Base-by-base conservation (phyloP, 495 filamentous ascomycete species). In the Bombardia bombarda region DNA sequence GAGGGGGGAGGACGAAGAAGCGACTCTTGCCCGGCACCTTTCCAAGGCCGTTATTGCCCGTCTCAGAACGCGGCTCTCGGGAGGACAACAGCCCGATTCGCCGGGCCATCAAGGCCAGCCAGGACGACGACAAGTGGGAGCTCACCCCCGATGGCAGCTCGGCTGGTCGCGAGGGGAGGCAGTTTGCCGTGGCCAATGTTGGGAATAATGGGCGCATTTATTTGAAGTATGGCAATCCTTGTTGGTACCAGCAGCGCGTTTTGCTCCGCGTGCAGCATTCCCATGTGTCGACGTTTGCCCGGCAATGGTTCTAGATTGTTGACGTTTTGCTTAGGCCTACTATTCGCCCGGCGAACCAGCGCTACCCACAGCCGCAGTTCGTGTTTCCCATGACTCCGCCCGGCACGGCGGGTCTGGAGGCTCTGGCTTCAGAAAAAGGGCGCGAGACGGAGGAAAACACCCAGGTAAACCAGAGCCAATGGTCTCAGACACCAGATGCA, bases 191-290 rank as follows among this genome's bases (percentile, higher is more conserved):
- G 43, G 88, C 86, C 19, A 96, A 94, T 66, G 84, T 97, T 43
- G 90, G 89, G 35, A 86, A 88, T 57, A 90, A 92, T 68, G 90
- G 90, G 26, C 82, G 83, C 63, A 89, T 97, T 61, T 97, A 92
- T 61, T 67, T 97, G 45, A 87, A 90, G 90, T 95, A 84, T 59
- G 77, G 35, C 47, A 6, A 18, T 12, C 40, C n/a, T 21, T 13
- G 7, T 14, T 36, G 33, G 8, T 19, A 19, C 33, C 16, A 9
- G n/a, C n/a, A n/a, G n/a, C n/a, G n/a, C n/a, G n/a, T n/a, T n/a
- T n/a, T n/a, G n/a, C n/a, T n/a, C n/a, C n/a, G n/a, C n/a, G n/a
- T n/a, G n/a, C n/a, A n/a, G n/a, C n/a, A n/a, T n/a, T n/a, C n/a
- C n/a, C n/a, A n/a, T n/a, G n/a, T n/a, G n/a, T n/a, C n/a, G 32